Percentiles rank a stretch among this genome's conserved stretches.
phyloP scores from a whole-genome alignment of 2,329 filamentous ascomycete genomes.

The Cytospora piceicola region DNA sequence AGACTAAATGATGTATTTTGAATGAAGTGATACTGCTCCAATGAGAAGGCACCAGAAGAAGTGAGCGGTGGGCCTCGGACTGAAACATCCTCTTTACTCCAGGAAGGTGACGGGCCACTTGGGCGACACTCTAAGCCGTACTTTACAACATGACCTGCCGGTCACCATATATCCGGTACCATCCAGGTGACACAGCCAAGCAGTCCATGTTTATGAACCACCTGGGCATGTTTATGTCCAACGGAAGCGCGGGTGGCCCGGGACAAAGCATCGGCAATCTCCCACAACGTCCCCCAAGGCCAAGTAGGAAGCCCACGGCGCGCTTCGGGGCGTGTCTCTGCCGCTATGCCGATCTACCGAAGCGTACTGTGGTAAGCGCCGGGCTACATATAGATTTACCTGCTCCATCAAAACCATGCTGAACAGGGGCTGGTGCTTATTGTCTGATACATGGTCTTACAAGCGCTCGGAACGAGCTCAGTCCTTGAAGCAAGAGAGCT shows the following conservation, averaged over 20 bases:
- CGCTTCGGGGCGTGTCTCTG: neutral
- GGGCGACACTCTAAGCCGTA: neutral
- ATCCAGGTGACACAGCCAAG: neutral
- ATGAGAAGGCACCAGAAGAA: neutral
- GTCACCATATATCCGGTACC: neutral
- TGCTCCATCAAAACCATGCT: neutral
- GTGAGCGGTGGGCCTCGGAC: neutral
- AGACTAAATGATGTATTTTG: neutral
- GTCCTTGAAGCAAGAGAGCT: neutral
- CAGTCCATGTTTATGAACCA: neutral
- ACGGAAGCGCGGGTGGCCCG: neutral
- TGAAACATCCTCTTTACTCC: neutral
- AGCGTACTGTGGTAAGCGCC: constrained; percentile 5
- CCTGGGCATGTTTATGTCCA: neutral
- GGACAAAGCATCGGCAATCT: neutral
- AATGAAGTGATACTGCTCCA: neutral
- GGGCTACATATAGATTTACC: neutral
- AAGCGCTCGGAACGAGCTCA: neutral
- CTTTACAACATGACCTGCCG: neutral
- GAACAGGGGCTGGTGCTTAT: neutral
- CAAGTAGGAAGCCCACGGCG: neutral
- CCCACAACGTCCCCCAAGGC: neutral
- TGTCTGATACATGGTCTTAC: neutral
- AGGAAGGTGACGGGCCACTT: neutral
- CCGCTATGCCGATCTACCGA: neutral